Evolutionary conservation across 192 early-diverging fungal species (phyloP).

Genomic region (Diversispora epigaea): DNA sequence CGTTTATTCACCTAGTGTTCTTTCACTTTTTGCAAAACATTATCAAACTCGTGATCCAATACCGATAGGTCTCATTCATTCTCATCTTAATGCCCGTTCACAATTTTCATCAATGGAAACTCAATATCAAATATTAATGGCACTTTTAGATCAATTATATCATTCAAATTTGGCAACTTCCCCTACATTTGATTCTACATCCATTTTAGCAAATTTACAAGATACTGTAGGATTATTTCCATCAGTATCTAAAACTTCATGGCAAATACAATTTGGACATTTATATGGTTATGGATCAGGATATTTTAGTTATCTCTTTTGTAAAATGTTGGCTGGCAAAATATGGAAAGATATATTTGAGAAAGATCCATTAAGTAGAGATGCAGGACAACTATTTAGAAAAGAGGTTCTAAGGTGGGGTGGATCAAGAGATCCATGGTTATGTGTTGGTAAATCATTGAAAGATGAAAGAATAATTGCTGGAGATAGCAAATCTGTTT

Average conservation of each 20-base stretch:
- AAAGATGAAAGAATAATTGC: constrained; percentile 55
- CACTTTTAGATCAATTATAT: constrained; percentile 87
- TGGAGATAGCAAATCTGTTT: constrained; percentile 68
- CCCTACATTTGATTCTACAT: constrained; percentile 54
- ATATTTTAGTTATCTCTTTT: constrained; percentile 96
- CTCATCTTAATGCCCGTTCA: constrained; percentile 54
- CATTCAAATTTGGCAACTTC: constrained; percentile 60
- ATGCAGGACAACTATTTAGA: constrained; percentile 65
- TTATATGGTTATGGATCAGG: constrained; percentile 88
- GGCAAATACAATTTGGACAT: constrained; percentile 92
- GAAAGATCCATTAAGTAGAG: constrained; percentile 59
- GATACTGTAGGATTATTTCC: constrained; percentile 65
- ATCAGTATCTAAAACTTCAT: constrained; percentile 68
- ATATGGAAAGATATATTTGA: constrained; percentile 75
- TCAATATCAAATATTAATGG: constrained; percentile 88
- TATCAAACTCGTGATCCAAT: constrained; percentile 67
- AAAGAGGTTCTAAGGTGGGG: constrained; percentile 87
- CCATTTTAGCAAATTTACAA: constrained; percentile 62
- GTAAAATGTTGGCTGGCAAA: constrained; percentile 73
- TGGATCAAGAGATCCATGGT: constrained; percentile 91
- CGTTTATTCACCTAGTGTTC: constrained; percentile 69
- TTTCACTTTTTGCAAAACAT: constrained; percentile 74
- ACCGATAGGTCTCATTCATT: constrained; percentile 52
- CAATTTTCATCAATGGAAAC: constrained; percentile 72
- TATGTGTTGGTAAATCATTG: constrained; percentile 65